Evolutionary conservation across 1,139 yeast species (phyloP).

Genomic region (Yueomyces sp.): DNA sequence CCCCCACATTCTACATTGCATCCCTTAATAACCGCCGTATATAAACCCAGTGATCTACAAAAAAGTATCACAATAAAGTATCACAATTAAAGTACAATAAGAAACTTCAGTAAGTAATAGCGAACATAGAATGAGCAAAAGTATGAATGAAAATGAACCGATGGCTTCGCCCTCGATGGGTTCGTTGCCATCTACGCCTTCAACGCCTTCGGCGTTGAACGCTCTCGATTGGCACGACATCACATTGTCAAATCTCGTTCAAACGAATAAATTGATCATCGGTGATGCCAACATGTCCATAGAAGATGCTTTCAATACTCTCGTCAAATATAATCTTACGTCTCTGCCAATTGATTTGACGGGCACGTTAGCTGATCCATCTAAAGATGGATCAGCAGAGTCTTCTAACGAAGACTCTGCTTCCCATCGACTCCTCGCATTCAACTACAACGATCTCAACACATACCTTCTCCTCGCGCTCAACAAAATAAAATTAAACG

Average conservation of each 20-base stretch:
- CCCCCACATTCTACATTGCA: no score
- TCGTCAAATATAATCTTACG: conserved; percentile 61
- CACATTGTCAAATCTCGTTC: conserved; percentile 59
- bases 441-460: conserved; percentile 85
- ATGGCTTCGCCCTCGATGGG: no score
- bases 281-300: conserved; percentile 57
- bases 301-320: conserved; percentile 75
- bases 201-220: no score
- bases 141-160: no score
- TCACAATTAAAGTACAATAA: no score
- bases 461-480: conserved; percentile 67
- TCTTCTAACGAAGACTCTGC: neutral
- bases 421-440: conserved; percentile 53
- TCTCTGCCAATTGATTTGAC: conserved; percentile 61
- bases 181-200: no score
- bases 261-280: conserved; percentile 61
- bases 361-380: conserved; percentile 31
- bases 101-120: no score
- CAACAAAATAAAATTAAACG: conserved; percentile 43
- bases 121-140: no score
- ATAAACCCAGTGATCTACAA: no score
- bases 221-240: conserved; percentile 59
- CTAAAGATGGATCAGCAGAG: neutral
- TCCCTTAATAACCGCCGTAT: no score
- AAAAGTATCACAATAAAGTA: no score